A percentile compares a stretch with the other conserved stretches of the same genome.
These are phyloP conservation scores for Potentilla sterilis DNA, from an alignment of 306 rosid species.

Conservation along the genomic window DNA sequence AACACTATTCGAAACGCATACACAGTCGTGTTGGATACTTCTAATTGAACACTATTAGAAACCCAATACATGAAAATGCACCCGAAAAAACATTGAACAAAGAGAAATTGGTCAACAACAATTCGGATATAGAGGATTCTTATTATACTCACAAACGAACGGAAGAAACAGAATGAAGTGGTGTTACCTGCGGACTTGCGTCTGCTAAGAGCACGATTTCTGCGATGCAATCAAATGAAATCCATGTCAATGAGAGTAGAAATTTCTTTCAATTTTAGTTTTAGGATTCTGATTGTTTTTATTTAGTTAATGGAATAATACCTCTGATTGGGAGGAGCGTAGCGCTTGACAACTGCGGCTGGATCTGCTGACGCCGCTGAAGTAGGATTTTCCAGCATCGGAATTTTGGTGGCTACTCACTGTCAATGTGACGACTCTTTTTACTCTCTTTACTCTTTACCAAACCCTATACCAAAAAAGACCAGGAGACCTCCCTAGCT, in stretches of 20 bases:
- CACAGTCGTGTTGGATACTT: too few species aligned
- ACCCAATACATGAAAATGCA: too few species aligned
- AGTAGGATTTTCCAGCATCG: slow-evolving; percentile 53
- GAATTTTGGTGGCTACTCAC: background rate
- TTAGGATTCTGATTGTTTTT: too few species aligned
- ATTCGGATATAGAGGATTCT: too few species aligned
- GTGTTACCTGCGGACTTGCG: slow-evolving; percentile 64
- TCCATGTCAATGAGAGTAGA: background rate
- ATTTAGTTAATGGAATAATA: background rate
- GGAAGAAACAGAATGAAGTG: too few species aligned
- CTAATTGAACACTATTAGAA: too few species aligned
- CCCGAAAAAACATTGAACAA: too few species aligned
- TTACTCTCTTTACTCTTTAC: background rate
- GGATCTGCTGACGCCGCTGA: slow-evolving; percentile 32
- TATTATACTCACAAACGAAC: too few species aligned
- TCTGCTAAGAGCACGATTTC: slow-evolving; percentile 56
- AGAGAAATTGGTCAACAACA: too few species aligned
- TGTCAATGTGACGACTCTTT: background rate
- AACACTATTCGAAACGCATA: background rate
- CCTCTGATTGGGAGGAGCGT: slow-evolving; percentile 80
- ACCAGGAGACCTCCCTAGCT: background rate
- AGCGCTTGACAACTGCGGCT: slow-evolving; percentile 40
- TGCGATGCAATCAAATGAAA: slow-evolving; percentile 22
- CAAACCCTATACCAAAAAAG: background rate
- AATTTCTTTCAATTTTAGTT: background rate